Percentiles rank a stretch among this genome's conserved stretches.
phyloP scores from a whole-genome alignment of 345 rosid genomes.

The Citrus glauca region DNA sequence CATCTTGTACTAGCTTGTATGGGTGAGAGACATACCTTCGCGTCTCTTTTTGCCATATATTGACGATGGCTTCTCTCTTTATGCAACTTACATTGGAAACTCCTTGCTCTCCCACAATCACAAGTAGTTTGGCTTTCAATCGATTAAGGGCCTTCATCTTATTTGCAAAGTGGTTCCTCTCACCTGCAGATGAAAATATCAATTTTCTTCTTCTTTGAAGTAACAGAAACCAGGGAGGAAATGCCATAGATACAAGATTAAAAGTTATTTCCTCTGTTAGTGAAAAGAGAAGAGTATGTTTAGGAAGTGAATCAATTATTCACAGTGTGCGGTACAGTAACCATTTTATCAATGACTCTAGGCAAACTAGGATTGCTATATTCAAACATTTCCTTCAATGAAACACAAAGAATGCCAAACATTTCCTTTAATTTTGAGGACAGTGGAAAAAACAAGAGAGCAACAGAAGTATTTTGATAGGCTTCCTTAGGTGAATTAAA shows the following conservation, averaged over 20 bases:
- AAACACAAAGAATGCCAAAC: too few species aligned
- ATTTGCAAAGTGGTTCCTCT: slow-evolving; percentile 72
- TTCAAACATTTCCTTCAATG: not conserved
- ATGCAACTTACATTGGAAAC: slow-evolving; percentile 29
- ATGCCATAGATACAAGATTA: not conserved
- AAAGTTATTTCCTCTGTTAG: too few species aligned
- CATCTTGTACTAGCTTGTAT: slow-evolving; percentile 57
- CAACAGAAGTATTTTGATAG: not conserved
- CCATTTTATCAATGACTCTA: not conserved
- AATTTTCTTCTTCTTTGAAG: not conserved
- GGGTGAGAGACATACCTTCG: slow-evolving; percentile 58
- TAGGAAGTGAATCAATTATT: not conserved
- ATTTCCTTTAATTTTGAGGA: not conserved
- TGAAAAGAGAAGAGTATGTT: not conserved
- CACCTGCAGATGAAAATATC: slow-evolving; percentile 39
- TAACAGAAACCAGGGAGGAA: not conserved
- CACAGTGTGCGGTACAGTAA: not conserved
- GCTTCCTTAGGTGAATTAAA: not conserved
- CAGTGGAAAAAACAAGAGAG: not conserved
- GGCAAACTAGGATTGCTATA: not conserved
- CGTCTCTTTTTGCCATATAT: slow-evolving; percentile 35
- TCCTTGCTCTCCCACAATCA: slow-evolving; percentile 50
- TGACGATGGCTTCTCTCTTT: slow-evolving; percentile 26
- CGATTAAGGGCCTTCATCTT: slow-evolving; percentile 66
- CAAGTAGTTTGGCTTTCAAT: slow-evolving; percentile 64